These are phyloP conservation scores for Hansenula lynferdii DNA, from an alignment of 1,139 yeast species.

Conservation along the genomic window DNA sequence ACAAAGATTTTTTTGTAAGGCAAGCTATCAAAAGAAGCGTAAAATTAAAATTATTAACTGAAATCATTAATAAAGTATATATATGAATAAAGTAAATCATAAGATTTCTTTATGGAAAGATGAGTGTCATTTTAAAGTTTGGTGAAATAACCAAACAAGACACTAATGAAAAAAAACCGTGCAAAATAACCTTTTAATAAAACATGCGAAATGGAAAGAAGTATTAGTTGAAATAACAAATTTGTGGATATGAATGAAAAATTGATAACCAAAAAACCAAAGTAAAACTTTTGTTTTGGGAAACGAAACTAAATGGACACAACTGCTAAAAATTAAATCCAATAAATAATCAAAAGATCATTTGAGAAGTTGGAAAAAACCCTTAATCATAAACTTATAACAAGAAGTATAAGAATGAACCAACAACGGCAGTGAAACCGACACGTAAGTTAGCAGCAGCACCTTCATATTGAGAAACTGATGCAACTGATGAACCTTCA, in stretches of 20 bases:
- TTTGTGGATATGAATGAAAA: neutral
- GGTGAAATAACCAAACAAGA: neutral
- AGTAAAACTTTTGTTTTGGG: too few relatives aligned
- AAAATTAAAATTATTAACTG: neutral
- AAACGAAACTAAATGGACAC: neutral
- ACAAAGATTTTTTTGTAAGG: neutral
- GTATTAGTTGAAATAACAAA: neutral
- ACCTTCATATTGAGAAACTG: constrained; percentile 16
- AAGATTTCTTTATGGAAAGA: neutral
- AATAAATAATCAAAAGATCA: too few relatives aligned
- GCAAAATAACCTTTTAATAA: neutral
- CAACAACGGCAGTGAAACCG: constrained; percentile 18
- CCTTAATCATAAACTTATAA: constrained; percentile 11
- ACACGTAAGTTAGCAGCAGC: constrained; percentile 21
- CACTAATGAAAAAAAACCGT: neutral
- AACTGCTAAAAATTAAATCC: too few relatives aligned
- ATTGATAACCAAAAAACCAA: neutral
- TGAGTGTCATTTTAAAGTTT: neutral
- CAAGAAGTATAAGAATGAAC: constrained; percentile 21
- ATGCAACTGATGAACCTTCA: constrained; percentile 6
- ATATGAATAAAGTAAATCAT: neutral
- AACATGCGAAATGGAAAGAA: neutral
- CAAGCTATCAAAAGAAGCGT: neutral
- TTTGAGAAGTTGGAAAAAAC: neutral
- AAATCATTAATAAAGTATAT: neutral